A percentile compares a stretch with the other conserved stretches of the same genome.
Evolutionary conservation across 139 green algal species (phyloP).

Genomic region (Closterium sp.): DNA sequence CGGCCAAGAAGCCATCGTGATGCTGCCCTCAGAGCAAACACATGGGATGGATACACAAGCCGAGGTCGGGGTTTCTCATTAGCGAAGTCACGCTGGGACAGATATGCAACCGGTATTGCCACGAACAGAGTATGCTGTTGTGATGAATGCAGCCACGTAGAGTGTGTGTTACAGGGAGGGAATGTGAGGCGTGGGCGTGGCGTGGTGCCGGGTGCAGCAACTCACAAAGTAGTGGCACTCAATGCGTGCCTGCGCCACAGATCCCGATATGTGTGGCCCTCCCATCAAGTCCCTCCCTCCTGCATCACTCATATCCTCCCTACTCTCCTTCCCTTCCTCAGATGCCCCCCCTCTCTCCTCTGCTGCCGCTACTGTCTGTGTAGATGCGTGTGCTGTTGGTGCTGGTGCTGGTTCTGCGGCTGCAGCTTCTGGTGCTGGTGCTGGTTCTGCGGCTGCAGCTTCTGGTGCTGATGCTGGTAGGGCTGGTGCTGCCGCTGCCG

Average conservation of each 20-base stretch:
- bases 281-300: background rate
- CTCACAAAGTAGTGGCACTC: constrained; percentile 67
- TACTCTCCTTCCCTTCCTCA: background rate
- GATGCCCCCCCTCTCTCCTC: background rate
- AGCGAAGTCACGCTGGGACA: background rate
- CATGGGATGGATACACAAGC: background rate
- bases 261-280: constrained; percentile 6
- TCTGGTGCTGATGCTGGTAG: background rate
- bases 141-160: background rate
- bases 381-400: too few relatives aligned
- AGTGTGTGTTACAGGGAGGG: background rate
- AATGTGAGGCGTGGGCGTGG: background rate
- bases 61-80: background rate
- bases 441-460: background rate
- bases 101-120: background rate
- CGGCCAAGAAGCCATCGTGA: constrained; percentile 44
- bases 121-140: background rate
- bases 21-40: constrained; percentile 7
- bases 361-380: background rate
- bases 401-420: background rate
- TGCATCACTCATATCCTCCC: background rate
- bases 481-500: background rate
- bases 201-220: constrained; percentile 43
- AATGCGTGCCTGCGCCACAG: constrained; percentile 61
- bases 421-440: background rate